Conservation (phyloP, 2,329 filamentous ascomycete species). For the Emergomyces pasteurianus region DNA sequence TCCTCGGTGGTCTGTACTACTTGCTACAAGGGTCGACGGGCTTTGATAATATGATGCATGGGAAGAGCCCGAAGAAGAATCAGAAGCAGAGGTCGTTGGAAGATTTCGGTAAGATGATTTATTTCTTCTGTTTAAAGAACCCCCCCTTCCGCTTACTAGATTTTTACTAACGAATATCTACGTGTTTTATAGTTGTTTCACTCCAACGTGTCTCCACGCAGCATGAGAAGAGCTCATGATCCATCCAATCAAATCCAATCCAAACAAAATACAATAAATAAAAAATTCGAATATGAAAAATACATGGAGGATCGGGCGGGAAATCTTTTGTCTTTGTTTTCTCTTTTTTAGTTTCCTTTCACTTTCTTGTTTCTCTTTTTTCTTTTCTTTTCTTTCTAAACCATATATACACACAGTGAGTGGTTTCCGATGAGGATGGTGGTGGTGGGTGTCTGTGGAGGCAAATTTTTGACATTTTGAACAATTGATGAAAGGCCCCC, state of each 20-base stretch:
- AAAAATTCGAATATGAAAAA: neutral
- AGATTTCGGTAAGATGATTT: conserved; percentile 70
- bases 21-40: conserved; percentile 67
- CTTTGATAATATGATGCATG: conserved; percentile 90
- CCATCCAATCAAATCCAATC: neutral
- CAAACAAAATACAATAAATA: neutral
- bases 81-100: conserved; percentile 75
- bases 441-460: neutral
- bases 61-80: conserved; percentile 69
- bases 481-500: too few relatives aligned
- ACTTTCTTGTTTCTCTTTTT: neutral
- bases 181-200: conserved; percentile 55
- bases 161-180: conserved; percentile 1
- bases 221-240: conserved; percentile 75
- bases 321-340: neutral
- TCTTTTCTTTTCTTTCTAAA: neutral
- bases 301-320: neutral
- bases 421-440: neutral
- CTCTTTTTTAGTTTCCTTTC: neutral
- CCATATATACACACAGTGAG: neutral
- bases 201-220: conserved; percentile 83
- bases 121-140: too few relatives aligned
- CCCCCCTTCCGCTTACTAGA: too few relatives aligned
- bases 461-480: neutral
- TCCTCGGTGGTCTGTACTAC: conserved; percentile 69